Evolutionary conservation across 2,329 filamentous ascomycete species (phyloP), one percentile per base, ranked within the genome.

Genomic region (Trichoderma afroharzianum): DNA sequence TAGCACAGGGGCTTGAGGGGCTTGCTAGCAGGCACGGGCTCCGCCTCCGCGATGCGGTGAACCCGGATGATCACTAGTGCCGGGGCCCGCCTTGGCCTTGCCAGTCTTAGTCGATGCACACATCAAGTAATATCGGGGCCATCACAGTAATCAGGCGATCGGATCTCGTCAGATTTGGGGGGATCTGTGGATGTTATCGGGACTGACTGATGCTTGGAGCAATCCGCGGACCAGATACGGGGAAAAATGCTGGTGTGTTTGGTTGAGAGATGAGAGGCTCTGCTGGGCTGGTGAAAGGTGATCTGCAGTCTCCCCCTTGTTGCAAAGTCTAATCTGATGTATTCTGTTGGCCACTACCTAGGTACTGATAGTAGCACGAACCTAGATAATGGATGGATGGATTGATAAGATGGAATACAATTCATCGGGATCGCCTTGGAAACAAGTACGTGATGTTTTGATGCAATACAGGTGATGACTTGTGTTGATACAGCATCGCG

Each of bases 41-140:
- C 63, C 67, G 67, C 67, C 67, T 69, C 67, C 67, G 47, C 67
- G 55, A 47, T 63, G 58, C 59, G 47, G 58, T 50, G 68, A 71
- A 50, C 62, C 61, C 50, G 53, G 24, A 53, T 36, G 21, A 33
- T 58, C 55, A 28, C 69, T 67, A 71, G 69, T 61, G 62, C 39
- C 58, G 70, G 61, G 28, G 28, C 11, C 57, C 43, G 50, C 61
- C 55, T 11, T 24, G 18, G 50, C 61, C 55, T n/a, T 24, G 18
- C 28, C 21, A 43, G 30, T 33, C 55, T 72, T 72, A 72, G 70
- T 69, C 70, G 64, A 72, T 72, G 70, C 70, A 43, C 33, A n/a
- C n/a, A n/a, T n/a, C n/a, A 68, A 58, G 57, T 69, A 69, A 72
- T 68, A 71, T 50, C 30, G 50, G 30, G 53, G 63, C 69, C 64